Percentiles rank a stretch among this genome's conserved stretches.
These are phyloP conservation scores for Alternaria dauci DNA, from an alignment of 2,329 filamentous ascomycete species.

Conservation along the genomic window DNA sequence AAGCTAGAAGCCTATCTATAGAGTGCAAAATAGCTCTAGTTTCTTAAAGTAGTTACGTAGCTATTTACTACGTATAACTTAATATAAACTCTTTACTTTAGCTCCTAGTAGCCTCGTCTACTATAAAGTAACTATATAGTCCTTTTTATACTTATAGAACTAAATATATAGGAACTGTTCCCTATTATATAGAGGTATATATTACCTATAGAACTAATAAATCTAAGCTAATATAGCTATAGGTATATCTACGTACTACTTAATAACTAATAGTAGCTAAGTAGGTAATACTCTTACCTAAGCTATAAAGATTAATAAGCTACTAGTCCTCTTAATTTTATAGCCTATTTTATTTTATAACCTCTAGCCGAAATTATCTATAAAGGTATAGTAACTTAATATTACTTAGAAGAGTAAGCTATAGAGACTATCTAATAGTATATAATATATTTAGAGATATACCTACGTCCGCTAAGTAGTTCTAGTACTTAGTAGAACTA, in stretches of 20 bases:
- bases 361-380: slow-evolving; percentile 17
- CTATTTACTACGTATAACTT: slow-evolving; percentile 19
- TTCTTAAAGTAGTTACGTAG: slow-evolving; percentile 17
- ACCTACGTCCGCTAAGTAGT: not conserved
- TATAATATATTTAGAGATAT: slow-evolving; percentile 9
- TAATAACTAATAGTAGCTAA: not conserved
- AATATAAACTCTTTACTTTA: slow-evolving; percentile 16
- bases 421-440: slow-evolving; percentile 8
- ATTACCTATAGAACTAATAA: slow-evolving; percentile 10
- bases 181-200: slow-evolving; percentile 11
- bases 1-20: slow-evolving; percentile 17
- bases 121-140: slow-evolving; percentile 2
- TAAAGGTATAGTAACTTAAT: slow-evolving; percentile 18
- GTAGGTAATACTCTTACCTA: slow-evolving; percentile 9
- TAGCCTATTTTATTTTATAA: slow-evolving; percentile 4
- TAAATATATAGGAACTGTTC: slow-evolving; percentile 23
- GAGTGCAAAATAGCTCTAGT: slow-evolving; percentile 19
- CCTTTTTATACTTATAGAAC: slow-evolving; percentile 16
- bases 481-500: not conserved
- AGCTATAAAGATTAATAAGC: slow-evolving; percentile 19
- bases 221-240: slow-evolving; percentile 7
- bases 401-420: slow-evolving; percentile 6
- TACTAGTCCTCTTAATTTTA: slow-evolving; percentile 12
- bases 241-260: slow-evolving; percentile 7
- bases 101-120: slow-evolving; percentile 13